These are phyloP conservation scores for Parietaria judaica DNA, from an alignment of 306 rosid genomes.

Conservation along the genomic window DNA sequence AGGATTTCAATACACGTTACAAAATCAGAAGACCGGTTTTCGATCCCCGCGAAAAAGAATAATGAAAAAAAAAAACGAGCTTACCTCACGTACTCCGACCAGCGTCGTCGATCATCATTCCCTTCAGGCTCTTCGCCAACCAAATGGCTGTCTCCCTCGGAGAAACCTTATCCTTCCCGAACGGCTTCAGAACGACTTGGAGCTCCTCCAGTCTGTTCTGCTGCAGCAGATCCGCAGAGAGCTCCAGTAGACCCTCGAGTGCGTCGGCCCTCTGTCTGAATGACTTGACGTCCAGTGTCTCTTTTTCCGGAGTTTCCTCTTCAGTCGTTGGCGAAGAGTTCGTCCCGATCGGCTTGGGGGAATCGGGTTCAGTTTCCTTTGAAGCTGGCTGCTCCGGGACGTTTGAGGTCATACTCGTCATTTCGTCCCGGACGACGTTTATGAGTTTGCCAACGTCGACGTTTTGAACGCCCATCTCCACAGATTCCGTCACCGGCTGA, in stretches of 20 bases:
- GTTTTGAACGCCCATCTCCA: conserved; percentile 84
- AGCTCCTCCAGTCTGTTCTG: conserved; percentile 84
- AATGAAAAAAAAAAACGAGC: conserved; percentile 20
- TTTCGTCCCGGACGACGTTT: conserved; percentile 65
- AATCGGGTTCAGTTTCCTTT: conserved; percentile 46
- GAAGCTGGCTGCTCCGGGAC: conserved; percentile 32
- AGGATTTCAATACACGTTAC: conserved; percentile 25
- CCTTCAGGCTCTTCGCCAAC: conserved; percentile 94
- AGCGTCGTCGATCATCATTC: conserved; percentile 81
- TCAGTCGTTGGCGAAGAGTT: conserved; percentile 28
- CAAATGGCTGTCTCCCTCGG: conserved; percentile 99
- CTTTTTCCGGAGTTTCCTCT: conserved; percentile 58
- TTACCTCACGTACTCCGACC: conserved; percentile 48
- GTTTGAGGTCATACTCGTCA: conserved; percentile 38
- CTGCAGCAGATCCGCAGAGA: conserved; percentile 91
- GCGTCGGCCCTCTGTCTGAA: conserved; percentile 96
- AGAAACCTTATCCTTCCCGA: conserved; percentile 90
- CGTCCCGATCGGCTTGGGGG: conserved; percentile 38
- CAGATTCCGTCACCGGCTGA: conserved; percentile 65
- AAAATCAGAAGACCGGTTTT: conserved; percentile 23
- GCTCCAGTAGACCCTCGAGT: conserved; percentile 88
- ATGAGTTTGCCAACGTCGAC: conserved; percentile 74
- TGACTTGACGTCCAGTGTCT: conserved; percentile 75
- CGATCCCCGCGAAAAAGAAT: conserved; percentile 18
- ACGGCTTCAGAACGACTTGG: conserved; percentile 82